A percentile compares a stretch with the other conserved stretches of the same genome.
These are phyloP conservation scores for Aspergillus nidulans DNA, from an alignment of 495 filamentous ascomycete genomes.

Conservation along the genomic window DNA sequence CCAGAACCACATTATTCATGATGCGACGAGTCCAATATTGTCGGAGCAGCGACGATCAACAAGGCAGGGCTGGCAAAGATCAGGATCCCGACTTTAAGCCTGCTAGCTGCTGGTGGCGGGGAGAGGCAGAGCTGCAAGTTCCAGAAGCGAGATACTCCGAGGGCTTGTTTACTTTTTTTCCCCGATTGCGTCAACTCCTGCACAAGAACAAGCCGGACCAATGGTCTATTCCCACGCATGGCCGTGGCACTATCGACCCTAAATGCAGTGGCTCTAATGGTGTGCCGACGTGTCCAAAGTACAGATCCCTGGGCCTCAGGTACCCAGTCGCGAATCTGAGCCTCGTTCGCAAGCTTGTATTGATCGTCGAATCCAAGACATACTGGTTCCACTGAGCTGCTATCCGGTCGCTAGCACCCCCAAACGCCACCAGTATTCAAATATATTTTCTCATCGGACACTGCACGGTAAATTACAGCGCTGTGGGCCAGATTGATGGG, in stretches of 20 bases:
- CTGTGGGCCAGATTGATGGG: constrained; percentile 1
- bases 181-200: not conserved
- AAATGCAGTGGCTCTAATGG: constrained; percentile 1
- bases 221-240: not conserved
- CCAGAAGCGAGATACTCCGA: not conserved
- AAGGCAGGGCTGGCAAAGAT: not conserved
- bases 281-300: constrained; percentile 9
- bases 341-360: constrained; percentile 6
- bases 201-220: not conserved
- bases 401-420: not conserved
- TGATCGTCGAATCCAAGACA: not conserved
- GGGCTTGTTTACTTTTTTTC: constrained; percentile 5
- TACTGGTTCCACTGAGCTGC: not conserved
- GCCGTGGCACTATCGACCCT: not conserved
- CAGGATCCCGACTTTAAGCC: not conserved
- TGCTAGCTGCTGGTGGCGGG: not conserved
- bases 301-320: not conserved
- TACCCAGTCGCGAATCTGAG: constrained; percentile 6
- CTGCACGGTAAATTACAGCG: not conserved
- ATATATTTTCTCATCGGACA: not conserved
- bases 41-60: not conserved
- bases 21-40: not conserved
- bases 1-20: not conserved
- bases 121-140: not conserved
- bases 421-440: not conserved